Conservation (phyloP, 805 yeast genomes). For the Wickerhamomyces bisporus region DNA sequence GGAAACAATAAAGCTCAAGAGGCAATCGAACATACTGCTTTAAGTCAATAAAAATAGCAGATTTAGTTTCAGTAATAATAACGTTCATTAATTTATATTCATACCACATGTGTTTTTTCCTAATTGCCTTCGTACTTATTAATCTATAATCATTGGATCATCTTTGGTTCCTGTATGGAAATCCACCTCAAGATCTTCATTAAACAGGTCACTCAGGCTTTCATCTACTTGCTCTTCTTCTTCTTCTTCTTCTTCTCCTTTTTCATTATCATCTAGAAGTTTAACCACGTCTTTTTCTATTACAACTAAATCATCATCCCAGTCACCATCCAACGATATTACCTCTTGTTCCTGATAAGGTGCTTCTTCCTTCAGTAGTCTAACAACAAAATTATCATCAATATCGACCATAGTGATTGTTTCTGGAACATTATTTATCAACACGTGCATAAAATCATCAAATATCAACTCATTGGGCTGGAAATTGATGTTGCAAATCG, state of each 20-base stretch:
- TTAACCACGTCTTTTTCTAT: not conserved
- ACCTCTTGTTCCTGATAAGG: conserved; percentile 1
- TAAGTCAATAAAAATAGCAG: too few species aligned
- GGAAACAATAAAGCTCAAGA: conserved; percentile 1
- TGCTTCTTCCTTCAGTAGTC: conserved; percentile 3
- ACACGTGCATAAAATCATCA: conserved; percentile 16
- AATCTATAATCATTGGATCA: conserved; percentile 18
- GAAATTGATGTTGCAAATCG: conserved; percentile 14
- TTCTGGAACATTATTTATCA: conserved; percentile 4
- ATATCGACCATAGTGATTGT: conserved; percentile 8
- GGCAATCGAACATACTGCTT: conserved; percentile 6
- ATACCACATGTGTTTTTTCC: too few species aligned
- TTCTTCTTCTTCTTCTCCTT: conserved; percentile 6
- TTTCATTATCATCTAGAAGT: not conserved
- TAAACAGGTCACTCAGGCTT: conserved; percentile 2
- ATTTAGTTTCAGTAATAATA: too few species aligned
- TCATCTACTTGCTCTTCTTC: conserved; percentile 5
- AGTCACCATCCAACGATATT: conserved; percentile 7
- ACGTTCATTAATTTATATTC: too few species aligned
- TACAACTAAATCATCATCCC: not conserved
- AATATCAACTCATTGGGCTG: conserved; percentile 10
- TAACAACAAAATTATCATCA: conserved; percentile 11
- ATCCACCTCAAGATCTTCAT: too few species aligned
- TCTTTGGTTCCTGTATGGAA: conserved; percentile 8
- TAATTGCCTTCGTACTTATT: not conserved